These are phyloP conservation scores for Poronia punctata DNA, from an alignment of 495 filamentous ascomycete genomes.

Conservation along the genomic window DNA sequence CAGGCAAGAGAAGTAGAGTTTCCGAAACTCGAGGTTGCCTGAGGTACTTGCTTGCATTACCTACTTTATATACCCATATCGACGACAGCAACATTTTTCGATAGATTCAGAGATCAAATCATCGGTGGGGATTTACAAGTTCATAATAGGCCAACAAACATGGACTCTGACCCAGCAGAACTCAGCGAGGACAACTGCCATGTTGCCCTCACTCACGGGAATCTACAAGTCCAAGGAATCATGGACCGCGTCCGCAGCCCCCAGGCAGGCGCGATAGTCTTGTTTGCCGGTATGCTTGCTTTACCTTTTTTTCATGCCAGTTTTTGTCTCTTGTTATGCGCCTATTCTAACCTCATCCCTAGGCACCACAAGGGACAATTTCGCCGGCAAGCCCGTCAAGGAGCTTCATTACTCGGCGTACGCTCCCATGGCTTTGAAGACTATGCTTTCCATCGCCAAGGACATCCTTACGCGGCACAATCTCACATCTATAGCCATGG, in stretches of 20 bases:
- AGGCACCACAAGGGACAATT: conserved; percentile 86
- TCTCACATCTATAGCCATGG: conserved; percentile 65
- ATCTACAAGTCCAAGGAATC: conserved; percentile 51
- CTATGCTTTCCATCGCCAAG: conserved; percentile 62
- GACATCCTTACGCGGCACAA: conserved; percentile 50
- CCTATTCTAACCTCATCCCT: conserved; percentile 10
- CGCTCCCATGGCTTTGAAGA: conserved; percentile 63
- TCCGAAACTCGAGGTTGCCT: too few relatives aligned
- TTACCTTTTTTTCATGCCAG: not conserved
- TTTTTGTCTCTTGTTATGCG: too few relatives aligned
- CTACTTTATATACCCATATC: too few relatives aligned
- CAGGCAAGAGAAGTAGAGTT: too few relatives aligned
- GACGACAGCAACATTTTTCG: too few relatives aligned
- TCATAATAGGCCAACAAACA: too few relatives aligned
- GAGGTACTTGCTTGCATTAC: too few relatives aligned
- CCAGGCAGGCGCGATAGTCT: conserved; percentile 77
- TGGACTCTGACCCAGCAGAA: conserved; percentile 13
- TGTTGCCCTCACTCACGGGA: conserved; percentile 56
- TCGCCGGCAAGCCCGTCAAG: conserved; percentile 64
- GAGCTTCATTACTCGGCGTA: conserved; percentile 83
- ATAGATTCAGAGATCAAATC: too few relatives aligned
- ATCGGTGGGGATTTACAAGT: too few relatives aligned
- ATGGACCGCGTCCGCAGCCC: conserved; percentile 68
- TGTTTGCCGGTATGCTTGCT: conserved; percentile 62
- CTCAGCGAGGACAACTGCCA: conserved; percentile 38